These are phyloP conservation scores for Stramenopiles sp. DNA, from an alignment of 352 stramenopile genomes.

Conservation along the genomic window DNA sequence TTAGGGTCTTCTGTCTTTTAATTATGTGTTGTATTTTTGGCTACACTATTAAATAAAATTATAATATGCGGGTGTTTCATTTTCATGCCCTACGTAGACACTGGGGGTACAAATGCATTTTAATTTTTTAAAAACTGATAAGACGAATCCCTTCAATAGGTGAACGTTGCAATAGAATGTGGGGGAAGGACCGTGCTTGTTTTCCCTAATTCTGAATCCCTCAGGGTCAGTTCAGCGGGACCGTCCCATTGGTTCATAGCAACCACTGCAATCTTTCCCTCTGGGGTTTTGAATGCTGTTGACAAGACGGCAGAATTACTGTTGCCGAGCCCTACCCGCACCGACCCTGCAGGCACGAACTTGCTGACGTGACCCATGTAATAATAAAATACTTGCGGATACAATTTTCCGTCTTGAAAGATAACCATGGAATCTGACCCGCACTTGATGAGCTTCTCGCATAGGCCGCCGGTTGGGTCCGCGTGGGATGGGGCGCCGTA, in stretches of 20 bases:
- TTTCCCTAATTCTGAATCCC: background rate
- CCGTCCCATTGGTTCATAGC: background rate
- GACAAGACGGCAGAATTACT: conserved; percentile 17
- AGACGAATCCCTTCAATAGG: too few relatives aligned
- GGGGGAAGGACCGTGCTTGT: background rate
- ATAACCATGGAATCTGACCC: background rate
- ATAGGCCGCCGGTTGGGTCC: background rate
- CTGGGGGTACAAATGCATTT: too few relatives aligned
- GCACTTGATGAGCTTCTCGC: background rate
- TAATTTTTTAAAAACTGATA: too few relatives aligned
- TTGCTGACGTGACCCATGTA: conserved; percentile 68
- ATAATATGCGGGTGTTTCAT: too few relatives aligned
- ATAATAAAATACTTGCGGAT: conserved; percentile 64
- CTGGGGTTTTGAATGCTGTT: background rate
- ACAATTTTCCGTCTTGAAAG: conserved; percentile 37
- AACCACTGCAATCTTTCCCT: background rate
- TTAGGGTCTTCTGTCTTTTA: too few relatives aligned
- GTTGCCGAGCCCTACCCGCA: conserved; percentile 31
- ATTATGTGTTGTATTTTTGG: too few relatives aligned
- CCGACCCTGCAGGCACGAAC: conserved; percentile 48
- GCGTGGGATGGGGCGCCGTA: background rate
- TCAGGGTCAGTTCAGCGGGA: background rate
- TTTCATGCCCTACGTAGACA: too few relatives aligned
- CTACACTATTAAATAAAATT: too few relatives aligned
- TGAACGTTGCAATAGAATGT: background rate